Evolutionary conservation across 2,329 filamentous ascomycete genomes (phyloP).

Genomic region (Leptographium flavum): DNA sequence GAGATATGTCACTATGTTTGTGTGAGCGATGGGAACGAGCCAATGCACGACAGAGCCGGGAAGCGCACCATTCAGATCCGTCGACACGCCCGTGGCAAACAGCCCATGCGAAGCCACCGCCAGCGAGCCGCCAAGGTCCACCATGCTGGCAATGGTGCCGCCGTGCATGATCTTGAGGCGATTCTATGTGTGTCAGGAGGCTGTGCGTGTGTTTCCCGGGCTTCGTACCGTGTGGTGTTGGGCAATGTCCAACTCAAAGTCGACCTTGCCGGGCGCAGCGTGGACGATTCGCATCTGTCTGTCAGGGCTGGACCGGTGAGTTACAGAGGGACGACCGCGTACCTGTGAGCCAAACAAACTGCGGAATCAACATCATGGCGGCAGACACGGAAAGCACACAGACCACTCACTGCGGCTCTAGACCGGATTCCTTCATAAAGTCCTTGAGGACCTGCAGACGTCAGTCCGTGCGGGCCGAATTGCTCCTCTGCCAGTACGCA

Average conservation of each 20-base stretch:
- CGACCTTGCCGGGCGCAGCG: constrained; percentile 51
- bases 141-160: constrained; percentile 64
- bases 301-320: background rate
- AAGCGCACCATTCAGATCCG: constrained; percentile 43
- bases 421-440: constrained; percentile 70
- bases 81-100: constrained; percentile 50
- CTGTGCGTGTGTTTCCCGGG: background rate
- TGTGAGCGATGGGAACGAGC: background rate
- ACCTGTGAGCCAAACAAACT: constrained; percentile 29
- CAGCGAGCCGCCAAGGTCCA: constrained; percentile 50
- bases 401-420: constrained; percentile 64
- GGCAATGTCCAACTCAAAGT: constrained; percentile 62
- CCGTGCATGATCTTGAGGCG: constrained; percentile 64
- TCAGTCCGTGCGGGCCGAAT: background rate
- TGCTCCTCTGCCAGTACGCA: constrained; percentile 6
- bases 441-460: constrained; percentile 64
- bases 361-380: background rate
- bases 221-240: constrained; percentile 60
- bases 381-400: background rate
- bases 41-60: background rate
- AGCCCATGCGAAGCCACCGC: constrained; percentile 50
- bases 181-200: constrained; percentile 37
- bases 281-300: constrained; percentile 50
- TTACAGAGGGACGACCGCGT: too few relatives aligned
- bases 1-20: constrained; percentile 43